Evolutionary conservation across 257 asterid genomes (phyloP).

Genomic region (Penstemon davidsonii): DNA sequence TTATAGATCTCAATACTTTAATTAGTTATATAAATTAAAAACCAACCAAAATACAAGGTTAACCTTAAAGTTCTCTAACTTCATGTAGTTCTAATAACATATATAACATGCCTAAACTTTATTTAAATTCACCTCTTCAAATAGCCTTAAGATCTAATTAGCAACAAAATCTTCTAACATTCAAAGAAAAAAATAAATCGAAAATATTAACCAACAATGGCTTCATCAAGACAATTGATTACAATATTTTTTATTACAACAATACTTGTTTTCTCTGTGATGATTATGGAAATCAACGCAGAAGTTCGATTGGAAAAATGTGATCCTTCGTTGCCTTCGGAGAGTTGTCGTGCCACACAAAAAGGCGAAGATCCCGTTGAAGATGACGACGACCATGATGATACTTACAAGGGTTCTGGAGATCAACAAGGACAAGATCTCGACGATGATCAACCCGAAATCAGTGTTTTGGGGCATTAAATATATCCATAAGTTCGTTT

Average conservation of each 20-base stretch:
- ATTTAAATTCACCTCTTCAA: not conserved
- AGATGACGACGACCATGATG: slow-evolving; percentile 24
- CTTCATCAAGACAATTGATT: slow-evolving; percentile 18
- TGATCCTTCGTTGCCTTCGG: slow-evolving; percentile 17
- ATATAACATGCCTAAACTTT: no score
- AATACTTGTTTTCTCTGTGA: slow-evolving; percentile 24
- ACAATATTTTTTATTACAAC: slow-evolving; percentile 9
- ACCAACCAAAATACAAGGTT: no score
- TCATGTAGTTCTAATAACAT: no score
- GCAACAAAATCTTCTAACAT: not conserved
- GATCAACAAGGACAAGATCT: slow-evolving; percentile 6
- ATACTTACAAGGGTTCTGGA: not conserved
- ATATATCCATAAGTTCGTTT: not conserved
- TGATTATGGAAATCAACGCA: slow-evolving; percentile 26
- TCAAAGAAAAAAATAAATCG: not conserved
- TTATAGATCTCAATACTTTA: no score
- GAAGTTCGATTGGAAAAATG: not conserved
- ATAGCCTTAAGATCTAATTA: no score
- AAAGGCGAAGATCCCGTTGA: not conserved
- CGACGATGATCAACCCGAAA: slow-evolving; percentile 1
- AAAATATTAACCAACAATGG: slow-evolving; percentile 19
- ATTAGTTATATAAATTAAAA: no score
- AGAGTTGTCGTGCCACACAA: not conserved
- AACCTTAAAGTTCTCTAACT: no score
- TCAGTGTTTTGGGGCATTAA: slow-evolving; percentile 31